A percentile compares a stretch with the other conserved stretches of the same genome.
phyloP scores from a whole-genome alignment of 257 asterid species.

The Przewalskia tangutica region DNA sequence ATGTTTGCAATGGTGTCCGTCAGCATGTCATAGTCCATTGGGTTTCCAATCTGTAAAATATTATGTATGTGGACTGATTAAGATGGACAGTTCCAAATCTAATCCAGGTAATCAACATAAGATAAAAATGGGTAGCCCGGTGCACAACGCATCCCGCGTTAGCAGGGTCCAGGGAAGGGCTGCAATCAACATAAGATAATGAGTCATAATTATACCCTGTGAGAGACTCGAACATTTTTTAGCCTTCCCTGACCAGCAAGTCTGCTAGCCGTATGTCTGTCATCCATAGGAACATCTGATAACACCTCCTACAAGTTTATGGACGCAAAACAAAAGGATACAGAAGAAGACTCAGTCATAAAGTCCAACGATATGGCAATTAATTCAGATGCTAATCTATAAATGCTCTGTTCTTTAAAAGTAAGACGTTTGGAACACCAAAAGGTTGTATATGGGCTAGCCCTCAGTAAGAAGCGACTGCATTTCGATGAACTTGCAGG shows the following conservation, averaged over 20 bases:
- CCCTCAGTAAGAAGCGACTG: no score
- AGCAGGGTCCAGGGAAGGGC: no score
- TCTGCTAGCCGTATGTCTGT: conserved; percentile 53
- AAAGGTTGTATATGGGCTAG: no score
- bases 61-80: conserved; percentile 5
- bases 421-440: background rate
- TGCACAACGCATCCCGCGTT: no score
- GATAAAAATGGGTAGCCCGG: background rate
- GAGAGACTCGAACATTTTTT: conserved; percentile 67
- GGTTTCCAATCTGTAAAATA: conserved; percentile 69
- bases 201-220: conserved; percentile 42
- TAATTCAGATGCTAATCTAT: background rate
- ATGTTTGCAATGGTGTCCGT: conserved; percentile 57
- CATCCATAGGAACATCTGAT: conserved; percentile 88
- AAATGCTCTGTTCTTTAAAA: background rate
- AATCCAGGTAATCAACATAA: background rate
- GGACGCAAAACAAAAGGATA: conserved; percentile 7
- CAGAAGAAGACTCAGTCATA: background rate
- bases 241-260: conserved; percentile 58
- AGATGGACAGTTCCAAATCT: background rate
- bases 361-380: background rate
- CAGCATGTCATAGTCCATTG: conserved; percentile 74
- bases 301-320: conserved; percentile 55
- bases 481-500: no score
- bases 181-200: background rate